phyloP scores from a whole-genome alignment of 495 filamentous ascomycete genomes.

The Podospora tetraspora region DNA sequence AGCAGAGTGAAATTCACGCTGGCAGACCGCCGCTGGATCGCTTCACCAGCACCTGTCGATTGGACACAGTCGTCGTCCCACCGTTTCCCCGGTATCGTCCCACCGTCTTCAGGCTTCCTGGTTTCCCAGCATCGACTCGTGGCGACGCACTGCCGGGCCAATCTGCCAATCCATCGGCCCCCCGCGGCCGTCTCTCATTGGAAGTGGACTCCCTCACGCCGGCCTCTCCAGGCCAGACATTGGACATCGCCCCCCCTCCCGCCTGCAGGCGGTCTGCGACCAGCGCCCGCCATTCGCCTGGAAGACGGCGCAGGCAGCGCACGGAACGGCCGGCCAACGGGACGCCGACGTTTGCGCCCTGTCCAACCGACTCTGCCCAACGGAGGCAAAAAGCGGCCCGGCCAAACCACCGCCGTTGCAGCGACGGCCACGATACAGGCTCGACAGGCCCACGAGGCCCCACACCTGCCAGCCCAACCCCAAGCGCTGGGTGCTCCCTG shows the following conservation, averaged over 20 bases:
- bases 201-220: neutral
- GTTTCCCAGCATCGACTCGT: neutral
- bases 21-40: slow-evolving; percentile 8
- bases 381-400: slow-evolving; percentile 15
- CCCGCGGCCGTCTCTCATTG: neutral
- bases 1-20: slow-evolving; percentile 2
- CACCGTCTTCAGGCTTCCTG: neutral
- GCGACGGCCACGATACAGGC: neutral
- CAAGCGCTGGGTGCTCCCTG: slow-evolving; percentile 25
- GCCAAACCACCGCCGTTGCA: slow-evolving; percentile 6
- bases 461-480: slow-evolving; percentile 30
- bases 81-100: neutral
- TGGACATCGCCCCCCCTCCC: neutral
- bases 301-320: slow-evolving; percentile 5
- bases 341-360: slow-evolving; percentile 21
- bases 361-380: slow-evolving; percentile 23
- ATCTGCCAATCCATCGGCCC: neutral
- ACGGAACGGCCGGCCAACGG: slow-evolving; percentile 25
- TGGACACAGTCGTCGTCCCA: neutral
- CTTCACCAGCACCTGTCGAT: slow-evolving; percentile 6
- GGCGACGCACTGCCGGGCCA: slow-evolving; percentile 1
- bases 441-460: slow-evolving; percentile 9
- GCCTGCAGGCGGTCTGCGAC: slow-evolving; percentile 4
- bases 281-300: slow-evolving; percentile 1
- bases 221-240: slow-evolving; percentile 1